phyloP scores from a whole-genome alignment of 441 rosid species.

The Lepidium campestre region DNA sequence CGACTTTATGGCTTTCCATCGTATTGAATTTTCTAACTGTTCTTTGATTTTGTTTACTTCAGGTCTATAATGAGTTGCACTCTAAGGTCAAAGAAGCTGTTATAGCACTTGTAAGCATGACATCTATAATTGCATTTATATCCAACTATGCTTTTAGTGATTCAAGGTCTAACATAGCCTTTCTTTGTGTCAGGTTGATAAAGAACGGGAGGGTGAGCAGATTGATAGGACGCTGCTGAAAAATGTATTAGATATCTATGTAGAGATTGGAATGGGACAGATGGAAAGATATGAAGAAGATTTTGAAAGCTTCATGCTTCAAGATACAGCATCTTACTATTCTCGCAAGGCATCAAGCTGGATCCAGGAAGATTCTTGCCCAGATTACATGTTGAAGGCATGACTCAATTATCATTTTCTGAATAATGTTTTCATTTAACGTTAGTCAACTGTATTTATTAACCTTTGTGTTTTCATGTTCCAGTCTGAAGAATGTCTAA shows the following conservation, averaged over 20 bases:
- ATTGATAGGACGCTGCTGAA: slow-evolving; percentile 79
- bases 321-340: slow-evolving; percentile 72
- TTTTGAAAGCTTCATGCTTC: slow-evolving; percentile 71
- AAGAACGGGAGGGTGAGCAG: slow-evolving; percentile 90
- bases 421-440: not conserved
- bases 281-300: slow-evolving; percentile 70
- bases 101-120: slow-evolving; percentile 57
- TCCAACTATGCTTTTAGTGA: not conserved
- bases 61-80: slow-evolving; percentile 64
- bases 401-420: slow-evolving; percentile 9
- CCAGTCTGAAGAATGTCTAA: slow-evolving; percentile 92
- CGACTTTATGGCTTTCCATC: not conserved
- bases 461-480: slow-evolving; percentile 12
- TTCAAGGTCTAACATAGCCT: not conserved
- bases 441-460: not conserved
- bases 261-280: slow-evolving; percentile 85
- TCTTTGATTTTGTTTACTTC: slow-evolving; percentile 18
- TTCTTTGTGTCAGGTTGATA: slow-evolving; percentile 51
- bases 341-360: slow-evolving; percentile 86
- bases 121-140: not conserved
- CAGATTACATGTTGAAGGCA: slow-evolving; percentile 83
- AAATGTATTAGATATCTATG: slow-evolving; percentile 80
- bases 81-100: slow-evolving; percentile 72
- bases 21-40: not conserved
- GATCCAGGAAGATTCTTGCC: slow-evolving; percentile 85